A percentile compares a stretch with the other conserved stretches of the same genome.
Conservation (phyloP, 2,329 filamentous ascomycete species). For the Cordyceps cicadae region DNA sequence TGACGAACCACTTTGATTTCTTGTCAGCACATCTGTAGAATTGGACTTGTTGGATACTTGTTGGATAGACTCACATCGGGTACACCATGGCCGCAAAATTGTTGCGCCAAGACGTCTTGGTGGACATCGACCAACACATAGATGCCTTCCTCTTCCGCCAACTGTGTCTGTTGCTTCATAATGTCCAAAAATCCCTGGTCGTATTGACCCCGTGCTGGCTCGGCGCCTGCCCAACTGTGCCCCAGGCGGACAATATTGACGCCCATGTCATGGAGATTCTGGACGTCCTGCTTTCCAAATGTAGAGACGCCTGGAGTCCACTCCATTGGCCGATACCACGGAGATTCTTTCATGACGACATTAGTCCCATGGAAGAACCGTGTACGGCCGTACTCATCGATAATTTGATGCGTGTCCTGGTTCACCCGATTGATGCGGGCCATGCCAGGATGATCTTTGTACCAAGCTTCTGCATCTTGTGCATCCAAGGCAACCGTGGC, state of each 20-base stretch:
- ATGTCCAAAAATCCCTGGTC: slow-evolving; percentile 16
- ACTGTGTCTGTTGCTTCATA: slow-evolving; percentile 14
- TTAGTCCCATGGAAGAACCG: slow-evolving; percentile 17
- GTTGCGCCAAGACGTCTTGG: slow-evolving; percentile 14
- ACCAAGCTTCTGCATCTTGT: slow-evolving; percentile 13
- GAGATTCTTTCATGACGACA: slow-evolving; percentile 16
- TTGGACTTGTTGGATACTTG: not conserved
- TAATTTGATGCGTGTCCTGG: slow-evolving; percentile 14
- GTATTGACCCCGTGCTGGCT: slow-evolving; percentile 14
- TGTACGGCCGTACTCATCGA: slow-evolving; percentile 15
- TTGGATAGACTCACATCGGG: slow-evolving; percentile 13
- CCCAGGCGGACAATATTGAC: slow-evolving; percentile 16
- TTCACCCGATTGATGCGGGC: slow-evolving; percentile 13
- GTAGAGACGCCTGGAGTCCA: slow-evolving; percentile 15
- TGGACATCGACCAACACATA: slow-evolving; percentile 17
- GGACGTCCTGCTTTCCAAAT: slow-evolving; percentile 15
- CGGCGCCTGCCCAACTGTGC: slow-evolving; percentile 15
- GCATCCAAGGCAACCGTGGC: slow-evolving; percentile 5
- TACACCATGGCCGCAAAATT: slow-evolving; percentile 15
- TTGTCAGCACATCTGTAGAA: not conserved
- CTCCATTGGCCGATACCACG: slow-evolving; percentile 15
- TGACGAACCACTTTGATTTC: slow-evolving; percentile 14
- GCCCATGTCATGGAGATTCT: slow-evolving; percentile 15
- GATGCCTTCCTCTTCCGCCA: slow-evolving; percentile 16
- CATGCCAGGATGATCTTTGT: slow-evolving; percentile 14